Percentiles rank a stretch among this genome's conserved stretches.
These are phyloP conservation scores for Myotisia sp. DNA, from an alignment of 2,329 filamentous ascomycete genomes.

Conservation along the genomic window DNA sequence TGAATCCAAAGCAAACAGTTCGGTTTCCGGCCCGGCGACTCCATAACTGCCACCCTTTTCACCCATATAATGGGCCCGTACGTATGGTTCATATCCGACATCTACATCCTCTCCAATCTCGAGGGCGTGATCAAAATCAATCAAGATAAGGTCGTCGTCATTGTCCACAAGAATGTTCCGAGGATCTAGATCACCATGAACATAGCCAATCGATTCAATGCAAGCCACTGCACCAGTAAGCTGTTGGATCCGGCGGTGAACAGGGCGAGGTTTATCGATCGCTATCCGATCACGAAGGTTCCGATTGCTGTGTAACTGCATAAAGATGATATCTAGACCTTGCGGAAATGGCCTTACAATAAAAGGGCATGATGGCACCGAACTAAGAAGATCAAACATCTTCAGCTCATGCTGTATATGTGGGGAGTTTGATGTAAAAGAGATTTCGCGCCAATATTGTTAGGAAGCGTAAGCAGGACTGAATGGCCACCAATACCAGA, in stretches of 20 bases:
- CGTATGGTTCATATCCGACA: conserved; percentile 6
- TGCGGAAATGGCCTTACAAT: not conserved
- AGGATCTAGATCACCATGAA: conserved; percentile 13
- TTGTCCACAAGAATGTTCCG: conserved; percentile 12
- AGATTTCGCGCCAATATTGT: not conserved
- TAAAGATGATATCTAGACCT: not conserved
- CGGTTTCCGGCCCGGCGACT: conserved; percentile 6
- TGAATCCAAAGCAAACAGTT: conserved; percentile 10
- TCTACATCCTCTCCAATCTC: conserved; percentile 3
- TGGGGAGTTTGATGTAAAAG: not conserved
- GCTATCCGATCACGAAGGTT: not conserved
- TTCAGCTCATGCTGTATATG: not conserved
- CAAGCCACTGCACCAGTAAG: conserved; percentile 11
- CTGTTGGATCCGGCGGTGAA: conserved; percentile 4
- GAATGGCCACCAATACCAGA: not conserved
- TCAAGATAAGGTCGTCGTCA: conserved; percentile 12
- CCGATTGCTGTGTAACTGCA: not conserved
- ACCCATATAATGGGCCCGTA: conserved; percentile 5
- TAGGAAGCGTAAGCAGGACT: not conserved
- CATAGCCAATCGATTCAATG: conserved; percentile 12
- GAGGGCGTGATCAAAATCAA: conserved; percentile 12
- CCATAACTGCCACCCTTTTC: conserved; percentile 7
- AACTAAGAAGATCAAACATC: not conserved
- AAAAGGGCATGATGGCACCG: not conserved
- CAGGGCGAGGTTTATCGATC: not conserved